Evolutionary conservation across 2,329 filamentous ascomycete species (phyloP), one percentile per base, ranked within the genome.

Genomic region (Phialocephala subalpina): DNA sequence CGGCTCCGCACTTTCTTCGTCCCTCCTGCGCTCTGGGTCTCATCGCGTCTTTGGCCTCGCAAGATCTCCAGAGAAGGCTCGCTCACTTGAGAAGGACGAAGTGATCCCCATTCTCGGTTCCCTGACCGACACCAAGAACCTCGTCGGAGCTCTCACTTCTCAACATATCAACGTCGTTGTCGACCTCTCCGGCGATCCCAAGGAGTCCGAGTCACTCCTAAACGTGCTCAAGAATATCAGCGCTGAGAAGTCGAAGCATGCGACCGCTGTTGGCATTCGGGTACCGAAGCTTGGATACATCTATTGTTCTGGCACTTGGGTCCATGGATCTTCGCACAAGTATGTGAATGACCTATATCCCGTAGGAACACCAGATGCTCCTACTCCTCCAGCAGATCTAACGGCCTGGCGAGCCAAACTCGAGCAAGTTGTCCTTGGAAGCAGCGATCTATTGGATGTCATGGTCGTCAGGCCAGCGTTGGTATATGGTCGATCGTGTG

Each of bases 1-100:
- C 67, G 84, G 84, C 75, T 83, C 86, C 74, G 80, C 83, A 62
- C 79, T 86, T 52, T 82, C 82, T 18, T 79, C 80, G 69, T 81
- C 83, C 59, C 80, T 87, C n/a, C 73, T 85, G 63, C 65, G 68
- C 20, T 62, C 60, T 33, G 70, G 71, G 22, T 35, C 61, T 14
- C 67, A 80, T 62, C 73, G 70, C 8, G 78, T 80, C 52, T 80
- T 77, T 58, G 78, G 78, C 22, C 72, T 78, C 36, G 77, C 75
- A 12, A 74, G 77, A 58, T 72, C 69, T 2, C 58, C 70, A 1
- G 69, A 71, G n/a, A 80, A 79, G 69, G 77, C 75, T 9, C 67
- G 68, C 5, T 60, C 66, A 14, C 72, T 81, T 7, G 64, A 67
- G 20, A 63, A 57, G 11, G 65, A 76, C 16, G 79, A 80, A 69